Percentiles rank a stretch among this genome's conserved stretches.
These are phyloP conservation scores for Wickerhamomyces bisporus DNA, from an alignment of 805 yeast genomes.

Conservation along the genomic window DNA sequence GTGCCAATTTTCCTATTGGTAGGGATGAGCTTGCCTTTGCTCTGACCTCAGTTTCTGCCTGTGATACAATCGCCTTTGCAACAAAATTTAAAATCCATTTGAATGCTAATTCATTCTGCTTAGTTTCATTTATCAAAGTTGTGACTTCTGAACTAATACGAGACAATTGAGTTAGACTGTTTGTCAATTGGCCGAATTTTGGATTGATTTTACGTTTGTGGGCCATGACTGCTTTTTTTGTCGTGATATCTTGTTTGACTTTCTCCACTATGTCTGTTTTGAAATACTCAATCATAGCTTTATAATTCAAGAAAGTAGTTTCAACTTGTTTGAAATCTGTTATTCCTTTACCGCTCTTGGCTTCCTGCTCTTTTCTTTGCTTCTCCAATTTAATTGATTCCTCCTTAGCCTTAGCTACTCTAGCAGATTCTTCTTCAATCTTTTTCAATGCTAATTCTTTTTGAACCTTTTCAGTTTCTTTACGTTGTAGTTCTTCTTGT, in stretches of 20 bases:
- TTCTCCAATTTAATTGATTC: conserved; percentile 14
- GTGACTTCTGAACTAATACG: conserved; percentile 47
- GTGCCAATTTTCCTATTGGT: conserved; percentile 69
- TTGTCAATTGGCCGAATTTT: conserved; percentile 87
- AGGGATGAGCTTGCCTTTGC: conserved; percentile 73
- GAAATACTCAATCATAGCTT: conserved; percentile 48
- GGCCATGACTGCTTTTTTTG: conserved; percentile 50
- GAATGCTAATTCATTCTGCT: conserved; percentile 46
- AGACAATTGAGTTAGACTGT: conserved; percentile 54
- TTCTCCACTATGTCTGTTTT: conserved; percentile 54
- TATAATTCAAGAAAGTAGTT: conserved; percentile 41
- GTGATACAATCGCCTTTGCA: conserved; percentile 81
- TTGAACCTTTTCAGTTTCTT: conserved; percentile 25
- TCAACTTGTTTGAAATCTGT: conserved; percentile 36
- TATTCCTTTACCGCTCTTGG: conserved; percentile 25
- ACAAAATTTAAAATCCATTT: conserved; percentile 76
- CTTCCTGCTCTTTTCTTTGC: conserved; percentile 14
- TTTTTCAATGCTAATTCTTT: too few relatives aligned
- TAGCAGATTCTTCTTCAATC: conserved; percentile 9
- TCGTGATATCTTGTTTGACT: conserved; percentile 45
- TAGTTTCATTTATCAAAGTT: conserved; percentile 43
- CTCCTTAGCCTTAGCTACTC: conserved; percentile 2
- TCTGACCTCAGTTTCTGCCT: conserved; percentile 88
- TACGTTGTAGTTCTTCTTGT: conserved; percentile 22
- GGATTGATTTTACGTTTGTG: conserved; percentile 78